These are phyloP conservation scores for Xylaria sp. DNA, from an alignment of 2,329 filamentous ascomycete genomes.

Conservation along the genomic window DNA sequence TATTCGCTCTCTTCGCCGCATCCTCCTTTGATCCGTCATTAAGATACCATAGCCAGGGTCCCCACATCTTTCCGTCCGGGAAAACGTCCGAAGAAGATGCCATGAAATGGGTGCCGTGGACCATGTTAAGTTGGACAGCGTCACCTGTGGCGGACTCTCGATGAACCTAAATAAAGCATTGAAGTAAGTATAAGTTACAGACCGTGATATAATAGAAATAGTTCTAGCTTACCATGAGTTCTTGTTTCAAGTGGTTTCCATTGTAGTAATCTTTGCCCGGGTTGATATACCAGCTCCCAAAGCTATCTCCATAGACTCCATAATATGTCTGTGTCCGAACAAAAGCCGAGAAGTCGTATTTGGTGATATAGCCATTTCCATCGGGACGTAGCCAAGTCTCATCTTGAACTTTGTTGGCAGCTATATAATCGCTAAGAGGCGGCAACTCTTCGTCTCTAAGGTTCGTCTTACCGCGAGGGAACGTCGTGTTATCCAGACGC, in stretches of 20 bases:
- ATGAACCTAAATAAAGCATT: conserved; percentile 50
- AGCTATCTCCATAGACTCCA: conserved; percentile 61
- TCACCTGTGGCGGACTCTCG: conserved; percentile 62
- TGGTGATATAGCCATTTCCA: conserved; percentile 60
- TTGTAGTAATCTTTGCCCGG: conserved; percentile 64
- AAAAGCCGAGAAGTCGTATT: conserved; percentile 57
- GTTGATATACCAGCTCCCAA: conserved; percentile 64
- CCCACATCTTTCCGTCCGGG: conserved; percentile 56
- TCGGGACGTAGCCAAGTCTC: conserved; percentile 63
- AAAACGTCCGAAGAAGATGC: conserved; percentile 52
- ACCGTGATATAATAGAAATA: background rate
- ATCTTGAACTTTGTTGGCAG: conserved; percentile 62
- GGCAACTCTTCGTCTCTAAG: conserved; percentile 59
- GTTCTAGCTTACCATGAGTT: conserved; percentile 54
- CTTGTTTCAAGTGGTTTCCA: conserved; percentile 64
- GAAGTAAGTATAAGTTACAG: background rate
- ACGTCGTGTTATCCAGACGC: conserved; percentile 61
- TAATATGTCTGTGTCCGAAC: conserved; percentile 57
- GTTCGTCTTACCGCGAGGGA: conserved; percentile 58
- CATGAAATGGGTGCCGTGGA: conserved; percentile 63
- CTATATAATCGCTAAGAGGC: conserved; percentile 55
- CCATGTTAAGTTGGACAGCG: conserved; percentile 64
- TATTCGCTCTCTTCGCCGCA: conserved; percentile 52
- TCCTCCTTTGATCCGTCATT: conserved; percentile 61
- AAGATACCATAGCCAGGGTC: conserved; percentile 58